Base-by-base conservation (phyloP, 139 green algal species). In the Bryopsis sp. region DNA sequence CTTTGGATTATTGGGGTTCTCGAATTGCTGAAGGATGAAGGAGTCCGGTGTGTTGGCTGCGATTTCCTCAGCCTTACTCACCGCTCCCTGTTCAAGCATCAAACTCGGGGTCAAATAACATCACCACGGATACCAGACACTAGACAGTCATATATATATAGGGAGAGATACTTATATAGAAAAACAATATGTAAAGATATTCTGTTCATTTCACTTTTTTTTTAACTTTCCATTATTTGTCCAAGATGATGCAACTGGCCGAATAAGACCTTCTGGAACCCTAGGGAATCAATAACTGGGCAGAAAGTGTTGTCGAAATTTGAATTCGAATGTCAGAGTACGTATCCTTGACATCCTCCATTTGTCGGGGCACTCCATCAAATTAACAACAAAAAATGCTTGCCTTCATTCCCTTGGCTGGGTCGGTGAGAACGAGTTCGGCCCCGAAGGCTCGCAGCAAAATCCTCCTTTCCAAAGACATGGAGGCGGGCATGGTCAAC, bases 21-120 rank as follows among this genome's bases (percentile, higher is more conserved):
- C 88, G 80, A 99, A 98, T 79, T 99, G 94, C 82, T 98, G 91
- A 72, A 97, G 86, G 71, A 97, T 91, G 84, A 88, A 96, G 0
- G 87, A 74, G 75, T 90, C 76, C 1, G 79, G 70, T 0, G 83
- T 96, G 35, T 72, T 76, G 43, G 63, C 72, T 33, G 87, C 81
- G 43, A 99, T 89, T 78, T 97, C 84, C 78, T 96, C 84, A 2
- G 92, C 93, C 83, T 95, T 97, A 31, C 74, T 65, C 5, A 99
- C 86, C 26, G 91, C 91, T 24, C 88, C 93, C 33, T 79, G 4
- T 5, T 28, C 58, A 65, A 5, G 15, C 15, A 61, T 61, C n/a
- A n/a, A n/a, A n/a, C n/a, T n/a, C n/a, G n/a, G n/a, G n/a, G n/a
- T n/a, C n/a, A n/a, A n/a, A n/a, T n/a, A n/a, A n/a, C n/a, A n/a